These are phyloP conservation scores for Populus tremula DNA, from an alignment of 345 rosid species.

Conservation along the genomic window DNA sequence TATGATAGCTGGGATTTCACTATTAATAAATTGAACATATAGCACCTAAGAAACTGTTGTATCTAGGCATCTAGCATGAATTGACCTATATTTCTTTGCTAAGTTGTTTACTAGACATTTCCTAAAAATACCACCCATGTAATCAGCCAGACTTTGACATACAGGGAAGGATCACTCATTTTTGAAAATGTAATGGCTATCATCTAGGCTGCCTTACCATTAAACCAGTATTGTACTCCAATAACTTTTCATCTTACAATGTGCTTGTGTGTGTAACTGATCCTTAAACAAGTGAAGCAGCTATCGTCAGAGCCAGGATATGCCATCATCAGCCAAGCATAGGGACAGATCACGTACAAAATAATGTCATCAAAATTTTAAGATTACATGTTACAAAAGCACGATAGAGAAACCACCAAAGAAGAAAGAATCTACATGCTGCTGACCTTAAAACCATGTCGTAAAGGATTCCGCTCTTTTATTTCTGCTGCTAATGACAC, in stretches of 20 bases:
- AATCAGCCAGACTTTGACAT: neutral
- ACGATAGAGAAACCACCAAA: neutral
- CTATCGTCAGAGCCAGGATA: neutral
- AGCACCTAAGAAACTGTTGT: neutral
- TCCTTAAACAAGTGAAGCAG: constrained; percentile 9
- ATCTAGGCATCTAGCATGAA: neutral
- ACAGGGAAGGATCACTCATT: neutral
- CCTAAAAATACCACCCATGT: neutral
- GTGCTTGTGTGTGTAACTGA: neutral
- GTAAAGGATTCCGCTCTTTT: constrained; percentile 89
- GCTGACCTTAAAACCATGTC: constrained; percentile 86
- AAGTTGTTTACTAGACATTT: neutral
- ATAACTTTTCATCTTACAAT: neutral
- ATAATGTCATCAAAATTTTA: neutral
- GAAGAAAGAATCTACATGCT: neutral
- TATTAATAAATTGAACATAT: neutral
- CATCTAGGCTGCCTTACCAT: neutral
- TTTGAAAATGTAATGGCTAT: neutral
- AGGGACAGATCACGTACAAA: neutral
- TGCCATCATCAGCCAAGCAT: neutral
- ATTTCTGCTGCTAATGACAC: constrained; percentile 76
- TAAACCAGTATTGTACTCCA: neutral
- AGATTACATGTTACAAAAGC: neutral
- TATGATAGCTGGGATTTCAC: no score
- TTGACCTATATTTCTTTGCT: neutral